Percentiles rank a stretch among this genome's conserved stretches.
Evolutionary conservation across 331 rosid genomes (phyloP).

Genomic region (Malus hybrid): DNA sequence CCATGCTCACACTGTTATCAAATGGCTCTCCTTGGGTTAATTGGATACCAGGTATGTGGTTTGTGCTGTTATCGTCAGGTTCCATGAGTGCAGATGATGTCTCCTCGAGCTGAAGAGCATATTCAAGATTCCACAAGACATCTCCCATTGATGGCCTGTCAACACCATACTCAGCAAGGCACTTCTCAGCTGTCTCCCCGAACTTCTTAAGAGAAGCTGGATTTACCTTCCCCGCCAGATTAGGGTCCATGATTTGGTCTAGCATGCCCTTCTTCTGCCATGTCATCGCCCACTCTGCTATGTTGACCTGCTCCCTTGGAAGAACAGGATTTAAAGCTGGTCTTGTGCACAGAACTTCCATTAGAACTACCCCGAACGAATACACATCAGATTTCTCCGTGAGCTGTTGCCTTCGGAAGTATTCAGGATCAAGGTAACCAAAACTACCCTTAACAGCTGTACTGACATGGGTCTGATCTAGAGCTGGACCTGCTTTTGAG

Average conservation of each 20-base stretch:
- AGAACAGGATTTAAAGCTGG: conserved; percentile 95
- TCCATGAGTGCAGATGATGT: conserved; percentile 73
- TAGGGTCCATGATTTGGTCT: conserved; percentile 83
- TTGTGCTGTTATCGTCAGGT: conserved; percentile 94
- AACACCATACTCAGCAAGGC: conserved; percentile 82
- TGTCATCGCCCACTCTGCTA: conserved; percentile 93
- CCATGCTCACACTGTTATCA: conserved; percentile 76
- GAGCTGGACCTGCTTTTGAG: conserved; percentile 84
- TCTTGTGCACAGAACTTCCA: conserved; percentile 95
- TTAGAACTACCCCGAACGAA: conserved; percentile 90
- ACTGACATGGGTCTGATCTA: conserved; percentile 95
- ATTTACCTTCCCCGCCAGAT: conserved; percentile 74
- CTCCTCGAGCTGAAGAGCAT: conserved; percentile 91
- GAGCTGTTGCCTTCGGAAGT: conserved; percentile 91
- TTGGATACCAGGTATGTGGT: conserved; percentile 82
- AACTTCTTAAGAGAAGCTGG: conserved; percentile 83
- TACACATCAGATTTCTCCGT: conserved; percentile 97
- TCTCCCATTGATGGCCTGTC: conserved; percentile 98
- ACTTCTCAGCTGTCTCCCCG: conserved; percentile 94
- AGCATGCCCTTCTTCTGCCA: conserved; percentile 99
- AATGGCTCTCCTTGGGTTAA: conserved; percentile 65
- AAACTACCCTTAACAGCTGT: conserved; percentile 98
- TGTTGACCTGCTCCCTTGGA: conserved; percentile 88
- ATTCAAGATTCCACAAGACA: conserved; percentile 88
- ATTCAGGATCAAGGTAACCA: conserved; percentile 96